These are phyloP conservation scores for Yarrowia phangngaensis DNA, from an alignment of 805 yeast species.

Conservation along the genomic window DNA sequence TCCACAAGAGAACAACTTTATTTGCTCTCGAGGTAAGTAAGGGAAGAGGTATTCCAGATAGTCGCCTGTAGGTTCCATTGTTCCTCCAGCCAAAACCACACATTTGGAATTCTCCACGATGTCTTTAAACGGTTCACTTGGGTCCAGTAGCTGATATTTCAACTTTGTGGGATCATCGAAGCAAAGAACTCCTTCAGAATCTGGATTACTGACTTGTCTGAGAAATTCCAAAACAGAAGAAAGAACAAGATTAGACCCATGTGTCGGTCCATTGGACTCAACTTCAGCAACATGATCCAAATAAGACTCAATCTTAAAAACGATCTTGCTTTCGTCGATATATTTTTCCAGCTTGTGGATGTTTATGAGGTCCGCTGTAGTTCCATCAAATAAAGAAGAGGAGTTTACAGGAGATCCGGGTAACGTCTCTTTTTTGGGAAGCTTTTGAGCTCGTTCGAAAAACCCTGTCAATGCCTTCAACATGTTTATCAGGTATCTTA, in stretches of 20 bases:
- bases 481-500: constrained; percentile 54
- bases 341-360: constrained; percentile 63
- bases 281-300: constrained; percentile 36
- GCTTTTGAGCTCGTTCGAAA: constrained; percentile 38
- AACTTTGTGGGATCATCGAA: constrained; percentile 50
- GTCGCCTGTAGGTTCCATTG: constrained; percentile 85
- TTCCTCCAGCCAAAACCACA: constrained; percentile 86
- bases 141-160: constrained; percentile 74
- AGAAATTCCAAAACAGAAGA: constrained; percentile 66
- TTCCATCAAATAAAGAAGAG: constrained; percentile 52
- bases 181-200: constrained; percentile 73
- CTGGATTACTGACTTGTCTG: constrained; percentile 63
- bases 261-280: constrained; percentile 27
- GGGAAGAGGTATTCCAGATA: constrained; percentile 66
- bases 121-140: constrained; percentile 63
- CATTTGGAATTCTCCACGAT: constrained; percentile 63
- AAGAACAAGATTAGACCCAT: constrained; percentile 51
- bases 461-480: constrained; percentile 55
- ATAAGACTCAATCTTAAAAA: constrained; percentile 76
- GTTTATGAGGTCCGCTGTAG: constrained; percentile 69
- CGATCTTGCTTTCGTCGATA: constrained; percentile 65
- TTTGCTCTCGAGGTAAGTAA: constrained; percentile 42
- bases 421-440: constrained; percentile 35
- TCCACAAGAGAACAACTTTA: constrained; percentile 65
- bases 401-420: constrained; percentile 56